Evolutionary conservation across 805 yeast species (phyloP), one percentile per base, ranked within the genome.

Genomic region (Candida glaebosa): DNA sequence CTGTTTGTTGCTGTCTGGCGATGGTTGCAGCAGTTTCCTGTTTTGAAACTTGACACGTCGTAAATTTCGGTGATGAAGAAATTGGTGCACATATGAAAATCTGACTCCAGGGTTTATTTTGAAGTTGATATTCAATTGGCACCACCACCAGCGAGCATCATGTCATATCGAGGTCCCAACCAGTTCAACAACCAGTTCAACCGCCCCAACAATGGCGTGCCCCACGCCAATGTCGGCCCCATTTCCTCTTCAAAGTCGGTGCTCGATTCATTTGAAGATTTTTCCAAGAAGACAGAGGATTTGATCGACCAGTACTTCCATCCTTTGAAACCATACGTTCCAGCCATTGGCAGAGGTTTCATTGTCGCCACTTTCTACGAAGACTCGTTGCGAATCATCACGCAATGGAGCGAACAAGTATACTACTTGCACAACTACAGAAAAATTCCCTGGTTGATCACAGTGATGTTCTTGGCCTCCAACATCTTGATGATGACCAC

Each of bases 291-390:
- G 43, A 67, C 80, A 25, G 91, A 85, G 53, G 76, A 66, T 47
- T 47, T 61, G 46, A 60, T 79, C 57, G 75, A 82, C 67, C 59
- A 67, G 41, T 63, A 79, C 69, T 53, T 65, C 40, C 60, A 73
- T 50, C 69, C 78, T 39, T 57, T 82, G 34, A 82, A 75, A 58
- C 91, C 91, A 0, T 82, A 79, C 54, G 82, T 90, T 37, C 97
- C 98, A 6, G 81, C 81, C 17, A 78, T 91, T 53, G 98, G 96
- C 30, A 76, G 98, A 44, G 80, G 87, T 46, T 78, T 90, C 50
- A 90, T 91, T 47, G 96, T 91, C 42, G 95, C 96, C 37, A 93
- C 98, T 0, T 91, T 90, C 60, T 78, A 81, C 50, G 98, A 91
- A 65, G 98, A 93, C 58, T 78, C 96, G 3, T 60, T 83, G 40